Evolutionary conservation across 1,139 yeast species (phyloP).

Genomic region (Scheffersomyces quercinus): DNA sequence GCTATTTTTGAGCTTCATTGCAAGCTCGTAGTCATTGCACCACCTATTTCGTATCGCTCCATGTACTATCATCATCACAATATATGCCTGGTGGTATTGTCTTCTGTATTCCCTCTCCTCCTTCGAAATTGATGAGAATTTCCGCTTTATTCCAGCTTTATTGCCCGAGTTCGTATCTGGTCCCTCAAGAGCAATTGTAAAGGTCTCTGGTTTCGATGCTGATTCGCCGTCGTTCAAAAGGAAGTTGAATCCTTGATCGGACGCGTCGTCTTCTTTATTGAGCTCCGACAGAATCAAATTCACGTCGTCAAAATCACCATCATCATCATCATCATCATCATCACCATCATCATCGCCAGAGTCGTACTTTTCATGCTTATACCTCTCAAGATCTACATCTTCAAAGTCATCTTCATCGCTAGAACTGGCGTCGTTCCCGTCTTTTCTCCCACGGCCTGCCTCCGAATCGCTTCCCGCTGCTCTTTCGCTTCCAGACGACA

Average conservation of each 20-base stretch:
- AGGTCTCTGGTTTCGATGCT: neutral
- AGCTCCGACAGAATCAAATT: no score
- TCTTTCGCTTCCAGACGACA: no score
- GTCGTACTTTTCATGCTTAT: conserved; percentile 3
- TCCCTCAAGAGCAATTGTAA: conserved; percentile 3
- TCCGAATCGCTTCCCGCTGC: no score
- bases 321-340: no score
- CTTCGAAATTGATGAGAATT: conserved; percentile 41
- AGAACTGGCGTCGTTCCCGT: neutral
- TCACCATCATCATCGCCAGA: no score
- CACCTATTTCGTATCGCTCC: conserved; percentile 71
- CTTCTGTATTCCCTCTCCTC: conserved; percentile 57
- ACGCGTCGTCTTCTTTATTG: no score
- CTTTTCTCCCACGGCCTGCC: no score
- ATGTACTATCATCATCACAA: conserved; percentile 62
- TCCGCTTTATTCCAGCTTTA: conserved; percentile 9
- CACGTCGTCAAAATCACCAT: no score
- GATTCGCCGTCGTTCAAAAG: neutral
- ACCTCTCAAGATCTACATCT: conserved; percentile 26
- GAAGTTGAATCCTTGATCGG: no score
- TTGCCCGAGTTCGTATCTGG: neutral
- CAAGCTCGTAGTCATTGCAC: conserved; percentile 58
- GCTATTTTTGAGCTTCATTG: conserved; percentile 35
- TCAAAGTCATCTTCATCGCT: conserved; percentile 36
- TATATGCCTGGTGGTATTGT: conserved; percentile 58